Conservation (phyloP, 2,329 filamentous ascomycete species). For the Sclerotinia sclerotiorum region DNA sequence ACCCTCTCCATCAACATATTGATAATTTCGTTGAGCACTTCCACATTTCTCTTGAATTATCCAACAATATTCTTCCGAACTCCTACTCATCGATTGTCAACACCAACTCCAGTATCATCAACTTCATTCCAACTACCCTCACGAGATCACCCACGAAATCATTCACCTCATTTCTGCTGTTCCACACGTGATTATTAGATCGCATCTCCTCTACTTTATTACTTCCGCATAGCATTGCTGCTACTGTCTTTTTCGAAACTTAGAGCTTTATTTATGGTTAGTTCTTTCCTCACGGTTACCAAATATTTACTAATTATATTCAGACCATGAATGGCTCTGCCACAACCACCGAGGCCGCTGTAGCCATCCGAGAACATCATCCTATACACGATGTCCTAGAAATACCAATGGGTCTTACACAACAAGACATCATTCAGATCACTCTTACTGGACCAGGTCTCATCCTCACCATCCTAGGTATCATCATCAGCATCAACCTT, state of each 20-base stretch:
- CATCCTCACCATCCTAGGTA: constrained; percentile 51
- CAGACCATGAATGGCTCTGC: constrained; percentile 12
- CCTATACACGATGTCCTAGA: constrained; percentile 27
- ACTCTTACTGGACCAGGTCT: constrained; percentile 37
- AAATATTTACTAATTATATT: background rate
- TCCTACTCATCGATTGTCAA: background rate
- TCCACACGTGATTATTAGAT: constrained; percentile 12
- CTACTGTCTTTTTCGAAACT: background rate
- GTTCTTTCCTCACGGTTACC: background rate
- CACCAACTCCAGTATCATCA: background rate
- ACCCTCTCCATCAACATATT: background rate
- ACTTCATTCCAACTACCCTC: background rate
- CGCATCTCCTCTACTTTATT: background rate
- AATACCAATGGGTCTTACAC: constrained; percentile 30
- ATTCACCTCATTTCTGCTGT: background rate
- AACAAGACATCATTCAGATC: constrained; percentile 36
- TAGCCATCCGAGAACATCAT: constrained; percentile 7
- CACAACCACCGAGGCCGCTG: background rate
- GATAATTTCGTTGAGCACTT: background rate
- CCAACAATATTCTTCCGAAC: background rate
- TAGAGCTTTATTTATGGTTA: background rate
- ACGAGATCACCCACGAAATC: background rate
- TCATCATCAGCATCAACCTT: constrained; percentile 55
- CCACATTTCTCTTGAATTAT: background rate
- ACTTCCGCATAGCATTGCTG: background rate